phyloP scores from a whole-genome alignment of 352 stramenopile species.

The Elongisporangium senticosum region DNA sequence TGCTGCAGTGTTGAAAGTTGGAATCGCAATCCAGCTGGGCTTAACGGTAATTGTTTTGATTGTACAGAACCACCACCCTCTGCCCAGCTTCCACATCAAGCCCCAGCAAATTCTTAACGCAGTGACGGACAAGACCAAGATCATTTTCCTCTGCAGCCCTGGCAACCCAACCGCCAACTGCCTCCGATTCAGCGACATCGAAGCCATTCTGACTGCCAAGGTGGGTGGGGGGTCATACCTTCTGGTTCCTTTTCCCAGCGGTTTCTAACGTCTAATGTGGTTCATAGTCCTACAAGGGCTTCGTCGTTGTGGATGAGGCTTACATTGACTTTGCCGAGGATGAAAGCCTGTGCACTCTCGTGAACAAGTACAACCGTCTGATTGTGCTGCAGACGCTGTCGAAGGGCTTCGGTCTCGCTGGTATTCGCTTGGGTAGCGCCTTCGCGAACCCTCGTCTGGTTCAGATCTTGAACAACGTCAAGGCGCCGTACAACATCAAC shows the following conservation, averaged over 20 bases:
- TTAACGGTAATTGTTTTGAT: background rate
- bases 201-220: slow-evolving; percentile 81
- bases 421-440: slow-evolving; percentile 90
- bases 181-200: slow-evolving; percentile 87
- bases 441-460: slow-evolving; percentile 92
- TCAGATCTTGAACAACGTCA: slow-evolving; percentile 98
- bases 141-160: slow-evolving; percentile 97
- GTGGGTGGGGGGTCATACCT: slow-evolving; percentile 26
- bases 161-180: slow-evolving; percentile 97
- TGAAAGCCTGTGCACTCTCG: slow-evolving; percentile 76
- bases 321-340: slow-evolving; percentile 96
- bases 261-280: background rate
- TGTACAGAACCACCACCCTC: slow-evolving; percentile 24
- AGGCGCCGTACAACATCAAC: slow-evolving; percentile 99
- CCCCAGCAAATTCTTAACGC: slow-evolving; percentile 82
- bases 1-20: background rate
- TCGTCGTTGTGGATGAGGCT: slow-evolving; percentile 98
- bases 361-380: slow-evolving; percentile 91
- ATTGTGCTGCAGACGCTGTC: slow-evolving; percentile 98
- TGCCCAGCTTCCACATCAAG: slow-evolving; percentile 82
- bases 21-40: background rate
- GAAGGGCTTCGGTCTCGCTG: slow-evolving; percentile 97
- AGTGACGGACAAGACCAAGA: slow-evolving; percentile 89
- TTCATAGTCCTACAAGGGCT: slow-evolving; percentile 73
- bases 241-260: background rate